phyloP scores from a whole-genome alignment of 495 filamentous ascomycete species.

The Penicillium cosmopolitanum region DNA sequence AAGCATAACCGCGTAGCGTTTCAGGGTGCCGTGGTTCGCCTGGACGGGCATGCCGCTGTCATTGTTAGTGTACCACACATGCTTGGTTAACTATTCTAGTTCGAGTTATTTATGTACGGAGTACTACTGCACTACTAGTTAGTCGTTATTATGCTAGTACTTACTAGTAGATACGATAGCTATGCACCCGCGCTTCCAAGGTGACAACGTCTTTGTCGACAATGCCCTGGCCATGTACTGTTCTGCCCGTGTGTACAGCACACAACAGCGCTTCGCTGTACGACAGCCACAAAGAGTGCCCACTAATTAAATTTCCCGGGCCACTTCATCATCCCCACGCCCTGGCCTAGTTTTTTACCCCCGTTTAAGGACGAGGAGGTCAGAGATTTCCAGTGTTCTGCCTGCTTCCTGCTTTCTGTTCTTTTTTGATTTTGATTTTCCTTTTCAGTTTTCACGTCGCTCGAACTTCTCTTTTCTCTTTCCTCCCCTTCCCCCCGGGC shows the following conservation, averaged over 20 bases:
- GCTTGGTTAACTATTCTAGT: too few species aligned
- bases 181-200: not conserved
- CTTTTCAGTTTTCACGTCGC: not conserved
- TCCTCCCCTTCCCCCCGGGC: not conserved
- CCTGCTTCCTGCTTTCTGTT: conserved; percentile 4
- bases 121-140: too few species aligned
- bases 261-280: not conserved
- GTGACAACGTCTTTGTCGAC: not conserved
- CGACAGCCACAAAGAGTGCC: not conserved
- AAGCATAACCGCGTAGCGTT: conserved; percentile 30
- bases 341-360: conserved; percentile 9
- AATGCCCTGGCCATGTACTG: not conserved
- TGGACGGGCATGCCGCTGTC: conserved; percentile 28
- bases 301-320: conserved; percentile 10
- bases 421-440: not conserved
- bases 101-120: too few species aligned
- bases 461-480: not conserved
- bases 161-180: too few species aligned
- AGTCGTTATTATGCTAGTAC: too few species aligned
- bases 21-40: conserved; percentile 20
- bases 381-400: conserved; percentile 14
- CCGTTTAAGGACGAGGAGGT: conserved; percentile 5
- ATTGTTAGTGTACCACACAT: conserved; percentile 6
- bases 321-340: conserved; percentile 26
- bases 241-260: not conserved